phyloP scores from a whole-genome alignment of 1,284 basidiomycete species.

The Sporisorium scitamineum region DNA sequence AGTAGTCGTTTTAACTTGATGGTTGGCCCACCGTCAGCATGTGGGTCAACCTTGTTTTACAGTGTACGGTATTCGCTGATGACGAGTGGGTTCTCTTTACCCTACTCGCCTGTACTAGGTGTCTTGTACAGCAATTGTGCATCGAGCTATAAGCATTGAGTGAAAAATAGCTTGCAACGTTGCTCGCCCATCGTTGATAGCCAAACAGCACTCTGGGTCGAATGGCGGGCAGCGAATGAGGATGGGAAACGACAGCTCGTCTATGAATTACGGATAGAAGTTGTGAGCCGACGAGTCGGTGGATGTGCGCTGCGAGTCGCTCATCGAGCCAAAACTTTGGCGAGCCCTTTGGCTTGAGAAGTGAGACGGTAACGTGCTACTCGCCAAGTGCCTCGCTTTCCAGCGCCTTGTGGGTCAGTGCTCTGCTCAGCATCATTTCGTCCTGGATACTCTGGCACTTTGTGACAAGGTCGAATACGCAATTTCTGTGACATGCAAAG shows the following conservation, averaged over 20 bases:
- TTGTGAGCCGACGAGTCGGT: constrained; percentile 1
- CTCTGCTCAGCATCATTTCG: too few relatives aligned
- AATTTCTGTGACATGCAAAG: too few relatives aligned
- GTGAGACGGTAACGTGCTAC: neutral
- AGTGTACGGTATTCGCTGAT: neutral
- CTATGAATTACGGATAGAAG: neutral
- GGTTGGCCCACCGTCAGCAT: neutral
- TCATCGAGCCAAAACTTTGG: constrained; percentile 9
- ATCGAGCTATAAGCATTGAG: neutral
- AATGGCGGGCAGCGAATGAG: neutral
- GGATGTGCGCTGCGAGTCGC: constrained; percentile 20
- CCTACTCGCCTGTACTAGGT: too few relatives aligned
- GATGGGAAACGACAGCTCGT: neutral
- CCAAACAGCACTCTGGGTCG: neutral
- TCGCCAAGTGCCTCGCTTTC: neutral
- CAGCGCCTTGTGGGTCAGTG: neutral
- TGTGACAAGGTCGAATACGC: too few relatives aligned
- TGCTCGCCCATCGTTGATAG: neutral
- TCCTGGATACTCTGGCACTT: neutral
- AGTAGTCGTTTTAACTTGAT: too few relatives aligned
- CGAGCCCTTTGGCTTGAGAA: neutral
- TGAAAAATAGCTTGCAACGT: neutral
- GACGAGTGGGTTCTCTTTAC: too few relatives aligned
- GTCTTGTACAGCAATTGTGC: too few relatives aligned
- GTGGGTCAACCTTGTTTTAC: neutral